phyloP scores from a whole-genome alignment of 805 yeast species.

The Myxozyma mucilagina region DNA sequence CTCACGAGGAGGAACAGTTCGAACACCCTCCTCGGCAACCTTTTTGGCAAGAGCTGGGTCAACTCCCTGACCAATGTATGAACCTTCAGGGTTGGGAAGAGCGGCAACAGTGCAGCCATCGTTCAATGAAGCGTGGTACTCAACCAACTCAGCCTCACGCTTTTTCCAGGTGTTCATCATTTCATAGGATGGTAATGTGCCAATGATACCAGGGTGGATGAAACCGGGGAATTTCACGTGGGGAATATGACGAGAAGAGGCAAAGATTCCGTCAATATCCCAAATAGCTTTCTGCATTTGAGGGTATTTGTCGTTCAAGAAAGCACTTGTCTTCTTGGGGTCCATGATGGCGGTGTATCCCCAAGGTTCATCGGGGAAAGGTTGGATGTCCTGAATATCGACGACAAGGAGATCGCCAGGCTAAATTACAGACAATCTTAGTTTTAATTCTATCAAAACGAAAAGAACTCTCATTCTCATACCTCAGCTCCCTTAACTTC shows the following conservation, averaged over 20 bases:
- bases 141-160: constrained; percentile 46
- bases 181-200: constrained; percentile 51
- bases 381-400: constrained; percentile 54
- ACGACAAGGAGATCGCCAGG: constrained; percentile 52
- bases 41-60: constrained; percentile 38
- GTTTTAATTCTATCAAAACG: not conserved
- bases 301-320: constrained; percentile 51
- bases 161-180: constrained; percentile 49
- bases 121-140: constrained; percentile 33
- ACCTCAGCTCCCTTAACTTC: constrained; percentile 47
- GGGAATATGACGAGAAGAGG: constrained; percentile 53
- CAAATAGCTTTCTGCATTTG: constrained; percentile 55
- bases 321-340: constrained; percentile 53
- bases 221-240: constrained; percentile 52
- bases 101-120: constrained; percentile 42
- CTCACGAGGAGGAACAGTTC: constrained; percentile 51
- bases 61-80: constrained; percentile 47
- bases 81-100: constrained; percentile 44
- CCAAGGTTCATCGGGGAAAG: constrained; percentile 55
- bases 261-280: constrained; percentile 54
- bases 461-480: not conserved
- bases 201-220: constrained; percentile 55
- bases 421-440: constrained; percentile 19
- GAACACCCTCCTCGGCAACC: constrained; percentile 48
- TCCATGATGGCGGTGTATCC: constrained; percentile 56